phyloP scores from a whole-genome alignment of 345 rosid genomes.

The Mercurialis annua region DNA sequence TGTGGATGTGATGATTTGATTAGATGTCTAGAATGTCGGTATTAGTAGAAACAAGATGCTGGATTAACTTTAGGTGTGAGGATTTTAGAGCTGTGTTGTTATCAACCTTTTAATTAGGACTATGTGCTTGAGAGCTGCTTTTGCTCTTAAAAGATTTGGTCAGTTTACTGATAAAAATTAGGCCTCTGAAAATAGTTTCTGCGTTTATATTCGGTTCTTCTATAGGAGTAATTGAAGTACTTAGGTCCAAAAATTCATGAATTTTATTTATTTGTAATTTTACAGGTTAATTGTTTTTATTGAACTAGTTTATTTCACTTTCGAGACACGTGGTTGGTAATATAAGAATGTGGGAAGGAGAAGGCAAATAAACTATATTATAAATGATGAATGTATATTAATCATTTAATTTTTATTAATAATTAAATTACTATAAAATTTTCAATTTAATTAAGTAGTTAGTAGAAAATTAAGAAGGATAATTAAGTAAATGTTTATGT shows the following conservation, averaged over 20 bases:
- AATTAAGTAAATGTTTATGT: too few species aligned
- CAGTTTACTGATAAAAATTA: not conserved
- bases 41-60: not conserved
- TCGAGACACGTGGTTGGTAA: not conserved
- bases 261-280: not conserved
- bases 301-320: too few species aligned
- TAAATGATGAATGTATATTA: too few species aligned
- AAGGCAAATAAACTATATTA: too few species aligned
- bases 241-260: not conserved
- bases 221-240: not conserved
- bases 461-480: too few species aligned
- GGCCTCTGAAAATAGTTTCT: not conserved
- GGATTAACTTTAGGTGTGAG: not conserved
- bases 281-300: not conserved
- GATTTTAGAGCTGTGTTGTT: too few species aligned
- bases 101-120: not conserved
- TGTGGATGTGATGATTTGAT: not conserved
- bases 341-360: too few species aligned
- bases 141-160: not conserved
- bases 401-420: too few species aligned
- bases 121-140: slow-evolving; percentile 2
- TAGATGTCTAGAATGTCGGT: too few species aligned
- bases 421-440: too few species aligned
- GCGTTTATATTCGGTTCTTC: not conserved
- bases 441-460: too few species aligned